Evolutionary conservation across 2,329 filamentous ascomycete species (phyloP), one percentile per base, ranked within the genome.

Genomic region (Pezicula carpinea): DNA sequence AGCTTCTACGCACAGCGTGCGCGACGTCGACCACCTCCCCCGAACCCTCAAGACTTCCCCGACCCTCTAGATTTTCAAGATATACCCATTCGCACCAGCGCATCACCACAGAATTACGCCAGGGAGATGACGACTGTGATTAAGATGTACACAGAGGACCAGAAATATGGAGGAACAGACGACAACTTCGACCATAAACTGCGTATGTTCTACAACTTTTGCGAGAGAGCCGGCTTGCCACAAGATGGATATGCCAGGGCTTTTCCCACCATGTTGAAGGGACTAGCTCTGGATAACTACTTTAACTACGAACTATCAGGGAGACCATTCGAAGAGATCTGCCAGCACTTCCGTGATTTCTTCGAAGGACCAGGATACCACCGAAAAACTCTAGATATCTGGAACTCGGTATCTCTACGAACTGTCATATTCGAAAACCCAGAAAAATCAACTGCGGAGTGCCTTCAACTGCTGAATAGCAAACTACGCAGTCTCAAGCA

Each of bases 331-430:
- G 6, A 13, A 10, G 17, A 46, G 11, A 32, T 29, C n/a, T 23
- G 32, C 32, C 23, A 36, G 11, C 14, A 44, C 15, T 17, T 48
- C 13, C 36, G 47, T 7, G 39, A 49, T 31, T 49, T 43, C 40
- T 49, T 49, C 23, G 21, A 46, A 46, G 43, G 39, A 2, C 43
- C 47, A n/a, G 43, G 33, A 5, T 46, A 26, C 26, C 8, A 49
- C 8, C 38, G 33, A 8, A 23, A 5, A 23, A 23, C 5, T 8
- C 13, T 46, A 6, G 23, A 46, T 23, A 34, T 46, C 19, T 46
- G 33, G 47, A 49, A 49, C 15, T 32, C 17, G 17, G 38, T 39
- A 11, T 31, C 36, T 13, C 21, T 49, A 19, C 21, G 29, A 13
- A 18, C 14, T 2, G 29, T 33, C 3, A 43, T 32, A 3, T 11